Evolutionary conservation across 1,284 basidiomycete genomes (phyloP), one percentile per base, ranked within the genome.

Genomic region (Heterobasidion irregulare): DNA sequence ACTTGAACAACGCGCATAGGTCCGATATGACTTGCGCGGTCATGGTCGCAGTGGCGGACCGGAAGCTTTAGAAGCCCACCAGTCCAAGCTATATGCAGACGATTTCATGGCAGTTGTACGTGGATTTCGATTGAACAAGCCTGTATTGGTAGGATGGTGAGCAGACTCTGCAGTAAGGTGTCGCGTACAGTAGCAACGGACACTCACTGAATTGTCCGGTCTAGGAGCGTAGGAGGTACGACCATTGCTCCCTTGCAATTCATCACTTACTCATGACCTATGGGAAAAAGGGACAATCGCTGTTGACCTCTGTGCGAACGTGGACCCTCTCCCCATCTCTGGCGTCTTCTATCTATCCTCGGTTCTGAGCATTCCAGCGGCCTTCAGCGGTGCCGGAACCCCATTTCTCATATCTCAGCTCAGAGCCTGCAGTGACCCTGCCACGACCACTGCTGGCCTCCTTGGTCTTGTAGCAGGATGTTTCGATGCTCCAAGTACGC

Each of bases 11-110:
- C n/a, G 46, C 12, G 12, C 6, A 26, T 19, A 64, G 64, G 63
- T 62, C 5, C 56, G 59, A 13, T 65, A 63, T 44, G 61, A 63
- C 19, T 43, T 58, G 35, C 57, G 60, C 15, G 63, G 63, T 13
- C 64, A 65, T 36, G 65, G 65, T 18, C 51, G 59, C 8, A 64
- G 62, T 52, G 61, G 60, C 0, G 61, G 51, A 50, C 62, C 62
- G 6, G 53, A 48, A 19, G 48, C 54, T 10, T 9, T 43, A 8
- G 57, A 53, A 15, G 56, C 47, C 2, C 56, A 59, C 45, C 16
- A 33, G 12, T 62, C 62, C 10, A 48, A 56, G 15, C 44, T 56
- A 13, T 57, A 56, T 19, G 62, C 61, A 6, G 58, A 59, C 15
- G 61, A 64, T 44, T 64, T 60, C 26, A 51, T 53, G 13, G 52